A percentile compares a stretch with the other conserved stretches of the same genome.
Conservation (phyloP, 805 yeast species). For the Nakazawaea ishiwadae region DNA sequence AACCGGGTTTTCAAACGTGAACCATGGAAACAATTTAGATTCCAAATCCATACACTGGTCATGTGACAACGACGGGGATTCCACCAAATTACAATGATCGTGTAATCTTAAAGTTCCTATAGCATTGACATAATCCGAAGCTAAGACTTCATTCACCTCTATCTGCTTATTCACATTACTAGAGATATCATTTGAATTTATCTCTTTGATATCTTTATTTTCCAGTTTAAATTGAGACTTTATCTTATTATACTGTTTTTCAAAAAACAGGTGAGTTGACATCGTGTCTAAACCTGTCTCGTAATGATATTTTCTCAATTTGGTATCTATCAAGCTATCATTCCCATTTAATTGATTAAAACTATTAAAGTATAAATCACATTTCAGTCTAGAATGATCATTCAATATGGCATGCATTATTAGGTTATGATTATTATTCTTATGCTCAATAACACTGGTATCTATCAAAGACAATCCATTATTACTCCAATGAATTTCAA, state of each 20-base stretch:
- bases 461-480: neutral
- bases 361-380: conserved; percentile 19
- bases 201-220: conserved; percentile 16
- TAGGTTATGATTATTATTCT: neutral
- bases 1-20: conserved; percentile 23
- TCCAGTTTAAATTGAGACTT: conserved; percentile 16
- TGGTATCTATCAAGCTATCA: conserved; percentile 9
- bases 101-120: conserved; percentile 15
- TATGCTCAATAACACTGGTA: neutral
- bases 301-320: conserved; percentile 12
- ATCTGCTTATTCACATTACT: conserved; percentile 14
- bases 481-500: neutral
- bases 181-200: conserved; percentile 14
- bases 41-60: conserved; percentile 16
- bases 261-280: conserved; percentile 22
- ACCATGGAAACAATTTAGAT: conserved; percentile 26
- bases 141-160: conserved; percentile 10
- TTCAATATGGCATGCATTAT: conserved; percentile 6
- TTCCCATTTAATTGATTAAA: conserved; percentile 11
- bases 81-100: conserved; percentile 22
- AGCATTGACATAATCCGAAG: conserved; percentile 16
- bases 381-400: conserved; percentile 10
- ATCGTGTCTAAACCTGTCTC: conserved; percentile 16
- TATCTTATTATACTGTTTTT: conserved; percentile 21
- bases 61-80: conserved; percentile 22